Conservation (phyloP, 768 basidiomycete species). For the Tylopilus subfusipes region DNA sequence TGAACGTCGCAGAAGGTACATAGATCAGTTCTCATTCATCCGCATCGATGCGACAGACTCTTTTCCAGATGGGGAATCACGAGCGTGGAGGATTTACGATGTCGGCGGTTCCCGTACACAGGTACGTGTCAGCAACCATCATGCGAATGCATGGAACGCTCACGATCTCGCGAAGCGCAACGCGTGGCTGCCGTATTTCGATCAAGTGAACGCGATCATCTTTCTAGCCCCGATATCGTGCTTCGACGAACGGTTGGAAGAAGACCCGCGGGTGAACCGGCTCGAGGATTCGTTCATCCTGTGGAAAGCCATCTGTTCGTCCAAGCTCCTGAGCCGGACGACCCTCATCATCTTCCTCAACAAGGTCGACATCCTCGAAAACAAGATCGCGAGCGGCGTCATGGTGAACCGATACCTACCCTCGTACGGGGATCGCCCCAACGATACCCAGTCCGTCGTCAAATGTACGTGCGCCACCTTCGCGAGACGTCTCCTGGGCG, state of each 20-base stretch:
- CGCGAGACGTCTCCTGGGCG: not conserved
- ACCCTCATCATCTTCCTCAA: constrained; percentile 64
- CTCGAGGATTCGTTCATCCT: constrained; percentile 70
- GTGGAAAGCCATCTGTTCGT: constrained; percentile 68
- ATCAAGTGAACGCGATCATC: constrained; percentile 74
- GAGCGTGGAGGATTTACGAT: constrained; percentile 66
- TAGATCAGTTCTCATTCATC: not conserved
- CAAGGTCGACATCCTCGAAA: constrained; percentile 64
- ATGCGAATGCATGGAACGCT: too few species aligned
- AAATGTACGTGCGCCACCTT: constrained; percentile 45
- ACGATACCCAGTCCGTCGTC: constrained; percentile 59
- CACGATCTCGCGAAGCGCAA: constrained; percentile 48
- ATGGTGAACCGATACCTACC: constrained; percentile 56
- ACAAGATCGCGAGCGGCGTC: constrained; percentile 60
- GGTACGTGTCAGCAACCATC: constrained; percentile 36
- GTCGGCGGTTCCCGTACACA: constrained; percentile 71
- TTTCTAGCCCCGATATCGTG: constrained; percentile 79
- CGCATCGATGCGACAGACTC: constrained; percentile 19
- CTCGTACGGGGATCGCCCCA: constrained; percentile 65
- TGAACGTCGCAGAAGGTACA: constrained; percentile 34
- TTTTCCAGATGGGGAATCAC: constrained; percentile 32
- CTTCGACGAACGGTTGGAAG: constrained; percentile 71
- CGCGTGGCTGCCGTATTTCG: constrained; percentile 80
- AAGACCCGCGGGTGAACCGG: constrained; percentile 68
- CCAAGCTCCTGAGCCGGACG: constrained; percentile 56